A percentile compares a stretch with the other conserved stretches of the same genome.
Evolutionary conservation across 2,329 filamentous ascomycete species (phyloP).

Genomic region (Pyrenophora tritici-repentis): DNA sequence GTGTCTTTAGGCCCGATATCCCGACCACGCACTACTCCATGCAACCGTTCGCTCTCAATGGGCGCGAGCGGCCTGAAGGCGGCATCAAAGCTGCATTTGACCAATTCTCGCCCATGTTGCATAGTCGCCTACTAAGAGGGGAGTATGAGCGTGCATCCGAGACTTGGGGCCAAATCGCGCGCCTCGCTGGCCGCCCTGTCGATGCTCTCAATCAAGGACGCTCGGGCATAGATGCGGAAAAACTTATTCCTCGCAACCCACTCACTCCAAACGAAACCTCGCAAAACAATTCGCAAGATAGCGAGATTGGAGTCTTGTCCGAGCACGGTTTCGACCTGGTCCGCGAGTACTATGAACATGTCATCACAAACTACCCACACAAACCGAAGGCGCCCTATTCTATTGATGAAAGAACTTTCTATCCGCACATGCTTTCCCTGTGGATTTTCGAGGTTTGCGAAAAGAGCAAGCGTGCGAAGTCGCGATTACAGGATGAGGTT

Average conservation of each 20-base stretch:
- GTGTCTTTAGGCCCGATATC: too few relatives aligned
- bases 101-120: conserved; percentile 70
- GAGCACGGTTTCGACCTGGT: conserved; percentile 61
- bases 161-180: conserved; percentile 75
- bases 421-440: conserved; percentile 76
- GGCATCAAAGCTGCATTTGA: conserved; percentile 63
- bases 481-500: conserved; percentile 7
- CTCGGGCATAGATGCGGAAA: conserved; percentile 85
- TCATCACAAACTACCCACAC: conserved; percentile 73
- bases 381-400: conserved; percentile 62
- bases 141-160: conserved; percentile 74
- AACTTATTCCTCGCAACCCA: conserved; percentile 66
- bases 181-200: conserved; percentile 61
- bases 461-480: conserved; percentile 56
- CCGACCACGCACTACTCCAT: too few relatives aligned
- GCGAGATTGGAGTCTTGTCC: conserved; percentile 29
- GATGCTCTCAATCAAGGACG: conserved; percentile 72
- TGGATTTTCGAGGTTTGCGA: conserved; percentile 78
- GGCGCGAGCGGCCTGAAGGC: conserved; percentile 14
- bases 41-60: too few relatives aligned
- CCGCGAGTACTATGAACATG: conserved; percentile 73
- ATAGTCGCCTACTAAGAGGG: conserved; percentile 71
- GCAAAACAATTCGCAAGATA: neutral
- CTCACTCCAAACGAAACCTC: neutral
- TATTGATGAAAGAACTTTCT: conserved; percentile 75